These are phyloP conservation scores for Aureobasidium vineae DNA, from an alignment of 2,329 filamentous ascomycete species.

Conservation along the genomic window DNA sequence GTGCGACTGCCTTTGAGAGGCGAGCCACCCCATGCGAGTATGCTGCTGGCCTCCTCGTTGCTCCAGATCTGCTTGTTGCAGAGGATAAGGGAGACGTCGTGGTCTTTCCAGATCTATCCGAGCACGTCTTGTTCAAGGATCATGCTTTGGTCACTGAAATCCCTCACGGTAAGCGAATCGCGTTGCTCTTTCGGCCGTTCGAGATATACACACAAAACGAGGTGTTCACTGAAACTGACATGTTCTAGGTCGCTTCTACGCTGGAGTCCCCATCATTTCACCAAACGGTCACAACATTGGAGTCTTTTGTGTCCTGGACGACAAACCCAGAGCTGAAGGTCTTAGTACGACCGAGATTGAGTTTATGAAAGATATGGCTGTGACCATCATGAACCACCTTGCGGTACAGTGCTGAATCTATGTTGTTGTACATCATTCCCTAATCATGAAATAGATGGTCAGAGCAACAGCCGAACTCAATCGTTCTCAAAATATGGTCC, in stretches of 20 bases:
- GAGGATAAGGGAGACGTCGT: slow-evolving; percentile 32
- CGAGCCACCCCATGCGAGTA: slow-evolving; percentile 35
- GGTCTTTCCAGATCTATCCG: slow-evolving; percentile 32
- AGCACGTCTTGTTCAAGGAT: slow-evolving; percentile 39
- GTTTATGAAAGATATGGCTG: slow-evolving; percentile 37
- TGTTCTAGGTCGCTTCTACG: slow-evolving; percentile 36
- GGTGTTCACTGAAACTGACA: neutral
- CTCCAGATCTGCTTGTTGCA: neutral
- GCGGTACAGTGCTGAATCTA: slow-evolving; percentile 12
- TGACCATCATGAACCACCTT: slow-evolving; percentile 36
- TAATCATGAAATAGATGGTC: slow-evolving; percentile 31
- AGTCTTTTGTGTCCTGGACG: slow-evolving; percentile 36
- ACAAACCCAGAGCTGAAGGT: slow-evolving; percentile 32
- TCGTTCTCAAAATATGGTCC: slow-evolving; percentile 31
- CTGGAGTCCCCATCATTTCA: slow-evolving; percentile 38
- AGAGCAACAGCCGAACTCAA: slow-evolving; percentile 37
- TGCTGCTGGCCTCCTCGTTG: slow-evolving; percentile 32
- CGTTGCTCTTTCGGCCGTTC: neutral
- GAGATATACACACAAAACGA: no score
- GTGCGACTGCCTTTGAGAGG: slow-evolving; percentile 35
- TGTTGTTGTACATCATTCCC: neutral
- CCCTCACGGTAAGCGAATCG: neutral
- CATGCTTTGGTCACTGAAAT: slow-evolving; percentile 33
- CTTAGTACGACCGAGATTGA: slow-evolving; percentile 30
- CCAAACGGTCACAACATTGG: slow-evolving; percentile 39